These are phyloP conservation scores for Globisporangium splendens DNA, from an alignment of 352 stramenopile genomes.

Conservation along the genomic window DNA sequence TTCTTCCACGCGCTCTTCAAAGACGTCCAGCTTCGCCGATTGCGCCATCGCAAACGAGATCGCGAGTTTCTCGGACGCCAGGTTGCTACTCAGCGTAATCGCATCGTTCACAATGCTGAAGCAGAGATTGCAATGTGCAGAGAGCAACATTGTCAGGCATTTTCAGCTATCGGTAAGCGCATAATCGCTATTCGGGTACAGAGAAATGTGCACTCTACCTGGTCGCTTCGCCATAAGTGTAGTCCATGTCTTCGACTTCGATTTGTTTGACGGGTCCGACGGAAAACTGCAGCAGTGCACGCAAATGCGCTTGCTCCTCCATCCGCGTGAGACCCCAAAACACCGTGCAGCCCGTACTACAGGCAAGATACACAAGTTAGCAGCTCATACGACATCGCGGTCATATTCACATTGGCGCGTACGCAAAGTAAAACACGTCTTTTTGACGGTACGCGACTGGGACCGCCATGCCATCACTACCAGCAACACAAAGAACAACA, in stretches of 20 bases:
- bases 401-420: conserved; percentile 8
- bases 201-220: conserved; percentile 13
- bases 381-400: conserved; percentile 1
- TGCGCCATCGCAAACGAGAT: conserved; percentile 92
- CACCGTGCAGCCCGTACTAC: conserved; percentile 80
- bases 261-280: conserved; percentile 74
- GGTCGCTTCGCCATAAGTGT: conserved; percentile 69
- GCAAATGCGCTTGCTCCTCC: conserved; percentile 77
- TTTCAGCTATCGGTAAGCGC: not conserved
- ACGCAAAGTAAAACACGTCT: conserved; percentile 86
- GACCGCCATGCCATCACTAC: conserved; percentile 30
- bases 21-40: conserved; percentile 91
- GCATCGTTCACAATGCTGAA: conserved; percentile 72
- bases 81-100: conserved; percentile 78
- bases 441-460: conserved; percentile 65
- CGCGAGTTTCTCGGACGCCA: conserved; percentile 88
- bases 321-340: conserved; percentile 87
- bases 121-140: not conserved
- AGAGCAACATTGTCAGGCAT: no score
- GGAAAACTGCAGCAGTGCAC: conserved; percentile 53
- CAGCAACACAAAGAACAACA: not conserved
- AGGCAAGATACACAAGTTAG: not conserved
- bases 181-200: not conserved
- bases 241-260: conserved; percentile 90
- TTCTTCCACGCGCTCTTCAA: conserved; percentile 88